Evolutionary conservation across 2,329 filamentous ascomycete species (phyloP), one percentile per base, ranked within the genome.

Genomic region (Ilyonectria mors-panacis): DNA sequence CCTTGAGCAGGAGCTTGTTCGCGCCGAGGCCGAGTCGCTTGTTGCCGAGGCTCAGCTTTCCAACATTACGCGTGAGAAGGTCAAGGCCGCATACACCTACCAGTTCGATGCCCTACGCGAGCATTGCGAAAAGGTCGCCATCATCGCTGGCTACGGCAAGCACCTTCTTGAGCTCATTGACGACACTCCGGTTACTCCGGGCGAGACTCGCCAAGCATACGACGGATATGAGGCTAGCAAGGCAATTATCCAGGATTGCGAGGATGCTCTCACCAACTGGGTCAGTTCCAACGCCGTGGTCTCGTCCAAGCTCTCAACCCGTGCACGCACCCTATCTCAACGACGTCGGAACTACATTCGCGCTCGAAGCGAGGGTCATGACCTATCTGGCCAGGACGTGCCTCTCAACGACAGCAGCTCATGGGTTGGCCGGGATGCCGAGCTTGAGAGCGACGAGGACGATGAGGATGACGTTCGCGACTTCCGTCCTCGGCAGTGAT

Each of bases 51-150:
- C 96, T 8, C 96, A 99, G 85, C 89, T 99, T 59, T 98, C 95
- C 80, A 99, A 99, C 88, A 99, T 99, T 79, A 99, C 97, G 28
- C 95, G 96, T 77, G 95, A 99, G 85, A 99, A 99, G 89, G 91
- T 99, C 80, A 99, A 99, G 90, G 93, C 95, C 59, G 96, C 96
- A 45, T 99, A 98, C 85, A 93, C 92, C 60, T 99, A 98, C 85
- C 96, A 99, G 80, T 99, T 99, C 77, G 95, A 99, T 79, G 96
- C 96, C 48, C 90, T 99, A 72, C 93, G 94, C 68, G 96, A 99
- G 86, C 96, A 98, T 84, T 96, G 93, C 81, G 96, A 99, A 85
- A 99, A 99, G 87, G 89, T 98, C 26, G 96, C 96, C 78, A 97
- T 99, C 80, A 97, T 99, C 78, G 96, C 96, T 45, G 95, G 95